Conservation (phyloP, 768 basidiomycete genomes). For the Pisolithus orientalis region DNA sequence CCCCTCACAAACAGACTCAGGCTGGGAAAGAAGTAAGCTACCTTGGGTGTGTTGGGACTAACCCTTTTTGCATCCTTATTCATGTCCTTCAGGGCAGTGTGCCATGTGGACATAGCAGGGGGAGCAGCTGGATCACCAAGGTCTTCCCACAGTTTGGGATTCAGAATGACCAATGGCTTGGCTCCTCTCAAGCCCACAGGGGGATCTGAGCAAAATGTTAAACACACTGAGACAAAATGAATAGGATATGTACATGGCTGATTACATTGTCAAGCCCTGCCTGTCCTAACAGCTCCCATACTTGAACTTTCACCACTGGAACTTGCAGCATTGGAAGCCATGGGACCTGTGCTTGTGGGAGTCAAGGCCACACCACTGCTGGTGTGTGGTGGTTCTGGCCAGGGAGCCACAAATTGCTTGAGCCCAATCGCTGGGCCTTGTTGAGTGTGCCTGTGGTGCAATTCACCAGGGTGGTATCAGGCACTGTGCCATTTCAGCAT, state of each 20-base stretch:
- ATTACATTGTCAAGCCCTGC: not conserved
- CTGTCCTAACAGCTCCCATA: not conserved
- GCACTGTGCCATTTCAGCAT: not conserved
- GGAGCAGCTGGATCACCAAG: not conserved
- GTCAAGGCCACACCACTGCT: too few species aligned
- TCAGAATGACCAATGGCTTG: not conserved
- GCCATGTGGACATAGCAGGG: not conserved
- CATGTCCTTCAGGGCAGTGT: not conserved
- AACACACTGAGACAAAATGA: not conserved
- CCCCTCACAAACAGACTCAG: not conserved
- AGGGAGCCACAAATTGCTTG: not conserved
- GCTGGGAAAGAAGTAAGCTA: not conserved
- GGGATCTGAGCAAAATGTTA: not conserved
- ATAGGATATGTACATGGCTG: not conserved
- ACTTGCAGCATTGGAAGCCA: too few species aligned
- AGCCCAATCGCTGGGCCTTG: not conserved
- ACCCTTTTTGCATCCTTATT: not conserved
- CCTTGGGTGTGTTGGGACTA: not conserved
- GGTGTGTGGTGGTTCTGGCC: too few species aligned
- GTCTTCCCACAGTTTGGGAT: not conserved
- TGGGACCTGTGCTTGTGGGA: too few species aligned
- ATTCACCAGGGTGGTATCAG: not conserved
- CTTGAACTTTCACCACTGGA: too few species aligned
- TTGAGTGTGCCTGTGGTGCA: not conserved
- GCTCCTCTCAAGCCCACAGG: not conserved